Conservation (phyloP, 169 alveolate genomes). For the Plasmodium yoelii region DNA sequence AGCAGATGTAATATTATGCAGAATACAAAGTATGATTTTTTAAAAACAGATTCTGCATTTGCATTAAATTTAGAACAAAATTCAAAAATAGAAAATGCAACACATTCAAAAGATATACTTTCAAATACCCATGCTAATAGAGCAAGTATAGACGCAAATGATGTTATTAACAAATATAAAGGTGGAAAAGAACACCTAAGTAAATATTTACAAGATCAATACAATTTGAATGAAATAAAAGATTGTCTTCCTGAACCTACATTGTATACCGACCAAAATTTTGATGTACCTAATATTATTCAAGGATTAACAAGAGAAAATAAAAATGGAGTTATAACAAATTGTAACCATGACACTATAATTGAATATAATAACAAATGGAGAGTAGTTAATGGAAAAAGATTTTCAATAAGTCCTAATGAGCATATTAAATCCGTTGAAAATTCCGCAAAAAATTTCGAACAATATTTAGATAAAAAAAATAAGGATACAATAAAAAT, state of each 20-base stretch:
- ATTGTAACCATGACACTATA: constrained; percentile 68
- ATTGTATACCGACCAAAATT: constrained; percentile 27
- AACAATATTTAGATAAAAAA: constrained; percentile 51
- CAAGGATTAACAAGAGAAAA: constrained; percentile 62
- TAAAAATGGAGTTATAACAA: constrained; percentile 59
- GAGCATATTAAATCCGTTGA: constrained; percentile 49
- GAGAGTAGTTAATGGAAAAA: constrained; percentile 66
- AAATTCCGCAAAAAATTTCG: constrained; percentile 45
- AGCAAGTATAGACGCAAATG: neutral
- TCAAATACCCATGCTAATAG: neutral
- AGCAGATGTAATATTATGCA: too few species aligned
- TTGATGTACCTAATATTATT: constrained; percentile 60
- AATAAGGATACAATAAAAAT: constrained; percentile 58
- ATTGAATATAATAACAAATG: constrained; percentile 72
- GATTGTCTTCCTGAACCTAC: constrained; percentile 51
- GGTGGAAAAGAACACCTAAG: constrained; percentile 30
- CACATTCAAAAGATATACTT: neutral
- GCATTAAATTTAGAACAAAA: too few species aligned
- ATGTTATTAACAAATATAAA: neutral
- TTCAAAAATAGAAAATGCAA: neutral
- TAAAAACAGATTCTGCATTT: too few species aligned
- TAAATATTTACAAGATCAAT: constrained; percentile 28
- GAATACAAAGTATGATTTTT: too few species aligned
- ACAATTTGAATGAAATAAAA: constrained; percentile 34
- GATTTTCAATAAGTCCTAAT: constrained; percentile 40